phyloP scores from a whole-genome alignment of 176 grass and related monocot genomes.

The Zoysia pacifica region DNA sequence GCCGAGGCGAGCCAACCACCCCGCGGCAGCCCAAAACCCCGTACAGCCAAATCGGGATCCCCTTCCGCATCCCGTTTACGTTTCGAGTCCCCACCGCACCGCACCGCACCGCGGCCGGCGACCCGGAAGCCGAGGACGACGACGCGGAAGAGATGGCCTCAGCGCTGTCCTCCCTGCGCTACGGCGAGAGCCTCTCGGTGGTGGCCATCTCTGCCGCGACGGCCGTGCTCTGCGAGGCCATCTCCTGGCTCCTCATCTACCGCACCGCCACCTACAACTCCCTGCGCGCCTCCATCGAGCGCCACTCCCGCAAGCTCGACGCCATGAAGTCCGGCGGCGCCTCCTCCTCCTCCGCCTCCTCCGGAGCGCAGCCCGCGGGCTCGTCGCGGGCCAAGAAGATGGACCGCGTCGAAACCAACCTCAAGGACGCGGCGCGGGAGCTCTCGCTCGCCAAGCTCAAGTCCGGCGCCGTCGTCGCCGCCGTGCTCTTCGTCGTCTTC shows the following conservation, averaged over 20 bases:
- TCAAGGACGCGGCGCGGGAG: slow-evolving; percentile 92
- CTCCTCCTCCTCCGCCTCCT: neutral
- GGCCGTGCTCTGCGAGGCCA: slow-evolving; percentile 87
- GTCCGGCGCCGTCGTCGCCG: slow-evolving; percentile 87
- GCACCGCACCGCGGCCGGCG: neutral
- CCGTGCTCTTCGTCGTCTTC: slow-evolving; percentile 91
- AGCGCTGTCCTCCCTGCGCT: slow-evolving; percentile 56
- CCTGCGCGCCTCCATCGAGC: slow-evolving; percentile 88
- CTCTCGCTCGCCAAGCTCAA: slow-evolving; percentile 98
- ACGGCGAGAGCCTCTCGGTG: slow-evolving; percentile 77
- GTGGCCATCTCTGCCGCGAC: slow-evolving; percentile 76
- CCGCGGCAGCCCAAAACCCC: neutral
- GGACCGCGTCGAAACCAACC: slow-evolving; percentile 93
- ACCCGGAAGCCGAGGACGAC: neutral
- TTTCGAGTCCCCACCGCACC: neutral
- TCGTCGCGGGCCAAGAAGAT: slow-evolving; percentile 84
- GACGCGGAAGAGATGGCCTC: slow-evolving; percentile 46
- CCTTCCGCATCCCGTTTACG: neutral
- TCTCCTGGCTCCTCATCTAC: slow-evolving; percentile 98
- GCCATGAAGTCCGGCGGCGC: slow-evolving; percentile 65
- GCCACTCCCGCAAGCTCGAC: slow-evolving; percentile 92
- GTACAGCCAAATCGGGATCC: slow-evolving; percentile 51
- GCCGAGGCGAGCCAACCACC: neutral
- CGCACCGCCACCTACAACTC: slow-evolving; percentile 95
- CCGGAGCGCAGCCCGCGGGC: slow-evolving; percentile 36